Evolutionary conservation across 2,329 filamentous ascomycete genomes (phyloP).

Genomic region (Sclerotiophoma versabilis): DNA sequence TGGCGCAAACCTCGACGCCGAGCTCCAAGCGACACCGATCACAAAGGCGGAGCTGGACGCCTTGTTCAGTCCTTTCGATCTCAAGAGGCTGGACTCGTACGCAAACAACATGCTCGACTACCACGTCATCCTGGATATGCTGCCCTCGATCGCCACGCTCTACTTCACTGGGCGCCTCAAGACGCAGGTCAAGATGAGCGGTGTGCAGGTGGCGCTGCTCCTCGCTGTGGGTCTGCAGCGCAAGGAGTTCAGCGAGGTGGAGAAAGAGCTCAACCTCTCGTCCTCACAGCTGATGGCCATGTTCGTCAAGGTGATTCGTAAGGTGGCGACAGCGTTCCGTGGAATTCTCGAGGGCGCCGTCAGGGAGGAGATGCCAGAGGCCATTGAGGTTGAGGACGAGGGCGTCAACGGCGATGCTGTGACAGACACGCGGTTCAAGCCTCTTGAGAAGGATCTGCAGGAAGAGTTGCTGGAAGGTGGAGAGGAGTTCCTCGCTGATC

Average conservation of each 20-base stretch:
- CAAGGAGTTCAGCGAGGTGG: slow-evolving; percentile 82
- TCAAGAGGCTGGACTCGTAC: slow-evolving; percentile 94
- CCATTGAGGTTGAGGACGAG: slow-evolving; percentile 51
- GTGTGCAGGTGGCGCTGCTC: slow-evolving; percentile 86
- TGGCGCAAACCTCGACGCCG: slow-evolving; percentile 70
- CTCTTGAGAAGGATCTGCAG: slow-evolving; percentile 73
- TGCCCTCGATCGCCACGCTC: slow-evolving; percentile 80
- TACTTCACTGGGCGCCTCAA: slow-evolving; percentile 85
- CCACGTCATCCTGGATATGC: slow-evolving; percentile 92
- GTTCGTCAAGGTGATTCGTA: slow-evolving; percentile 95
- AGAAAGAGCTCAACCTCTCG: slow-evolving; percentile 77
- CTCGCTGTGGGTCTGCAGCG: slow-evolving; percentile 88
- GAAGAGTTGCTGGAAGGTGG: slow-evolving; percentile 87
- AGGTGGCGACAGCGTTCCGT: slow-evolving; percentile 81
- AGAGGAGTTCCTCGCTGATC: slow-evolving; percentile 72
- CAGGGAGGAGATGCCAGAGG: slow-evolving; percentile 55
- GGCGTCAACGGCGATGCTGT: slow-evolving; percentile 58
- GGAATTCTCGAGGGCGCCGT: slow-evolving; percentile 75
- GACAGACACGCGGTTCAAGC: slow-evolving; percentile 70
- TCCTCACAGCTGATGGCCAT: slow-evolving; percentile 87
- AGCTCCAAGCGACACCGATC: slow-evolving; percentile 62
- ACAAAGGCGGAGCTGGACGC: slow-evolving; percentile 78
- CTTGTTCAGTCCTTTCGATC: slow-evolving; percentile 85
- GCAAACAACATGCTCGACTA: slow-evolving; percentile 98
- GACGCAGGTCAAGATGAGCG: slow-evolving; percentile 71